Evolutionary conservation across 2,329 filamentous ascomycete genomes (phyloP), one percentile per base, ranked within the genome.

Genomic region (Neocatenulostroma microsporum): DNA sequence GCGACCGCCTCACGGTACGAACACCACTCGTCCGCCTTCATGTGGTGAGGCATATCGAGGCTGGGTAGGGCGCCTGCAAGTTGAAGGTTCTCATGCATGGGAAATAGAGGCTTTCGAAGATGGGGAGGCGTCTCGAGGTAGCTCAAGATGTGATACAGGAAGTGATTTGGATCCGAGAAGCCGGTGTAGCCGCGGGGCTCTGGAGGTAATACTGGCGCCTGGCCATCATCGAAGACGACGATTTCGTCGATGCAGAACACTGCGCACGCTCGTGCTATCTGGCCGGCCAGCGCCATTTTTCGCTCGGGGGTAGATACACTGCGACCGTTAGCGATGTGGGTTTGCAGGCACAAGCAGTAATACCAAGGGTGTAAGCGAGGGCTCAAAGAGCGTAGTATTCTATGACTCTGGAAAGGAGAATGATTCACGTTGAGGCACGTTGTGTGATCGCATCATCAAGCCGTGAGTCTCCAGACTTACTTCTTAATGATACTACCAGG

Each of bases 211-310:
- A n/a, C 50, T 12, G 37, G 41, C 21, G 47, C 51, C 37, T 70
- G 63, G n/a, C 70, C 72, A 61, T 93, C 86, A 54, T 89, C 78
- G 59, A 83, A 94, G 37, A 94, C 67, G 34, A 94, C 71, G 20
- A 93, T 72, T 62, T 94, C 86, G 56, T 94, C 86, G 48, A 94
- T 73, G 53, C 76, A 81, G 63, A 91, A 93, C 45, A 93, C 80
- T 43, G 84, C 82, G 34, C 86, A 73, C 21, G 84, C 84, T 36
- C 86, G 82, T 5, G 85, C 85, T 36, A 94, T 79, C 46, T 82
- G 79, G 6, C 82, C 83, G 1, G 80, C 81, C 31, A 83, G 69
- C 31, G 73, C 71, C 23, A 81, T 85, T 56, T 85, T 81, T 55
- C 84, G 79, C 42, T 93, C 84, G 45, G 80, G 76, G 8, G 80